Evolutionary conservation across 2,329 filamentous ascomycete species (phyloP).

Genomic region (Penicillium hordei): DNA sequence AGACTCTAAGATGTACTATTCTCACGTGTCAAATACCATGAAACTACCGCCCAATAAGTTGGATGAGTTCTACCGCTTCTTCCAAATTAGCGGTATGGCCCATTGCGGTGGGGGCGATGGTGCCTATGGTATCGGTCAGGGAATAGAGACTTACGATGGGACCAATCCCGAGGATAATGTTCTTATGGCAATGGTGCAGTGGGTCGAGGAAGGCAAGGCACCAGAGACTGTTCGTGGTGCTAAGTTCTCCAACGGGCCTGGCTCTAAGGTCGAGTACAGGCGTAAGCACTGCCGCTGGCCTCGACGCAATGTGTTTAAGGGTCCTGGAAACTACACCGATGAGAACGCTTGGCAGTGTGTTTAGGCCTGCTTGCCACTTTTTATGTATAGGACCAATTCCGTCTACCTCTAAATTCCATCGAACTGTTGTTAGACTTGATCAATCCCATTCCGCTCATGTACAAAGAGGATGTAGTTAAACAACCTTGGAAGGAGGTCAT

Average conservation of each 20-base stretch:
- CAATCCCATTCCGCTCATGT: too few relatives aligned
- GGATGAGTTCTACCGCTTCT: conserved; percentile 50
- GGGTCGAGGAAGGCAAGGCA: conserved; percentile 49
- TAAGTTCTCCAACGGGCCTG: conserved; percentile 45
- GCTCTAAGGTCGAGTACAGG: conserved; percentile 43
- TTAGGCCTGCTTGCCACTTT: conserved; percentile 7
- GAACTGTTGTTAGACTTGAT: too few relatives aligned
- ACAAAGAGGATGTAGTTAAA: neutral
- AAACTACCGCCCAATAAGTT: conserved; percentile 31
- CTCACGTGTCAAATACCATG: conserved; percentile 44
- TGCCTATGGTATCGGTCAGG: conserved; percentile 45
- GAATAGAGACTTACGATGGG: conserved; percentile 18
- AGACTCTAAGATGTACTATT: conserved; percentile 54
- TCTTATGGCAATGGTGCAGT: conserved; percentile 50
- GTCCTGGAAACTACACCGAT: conserved; percentile 35
- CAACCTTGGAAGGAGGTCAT: conserved; percentile 5
- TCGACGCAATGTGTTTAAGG: conserved; percentile 33
- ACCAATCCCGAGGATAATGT: conserved; percentile 47
- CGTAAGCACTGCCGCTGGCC: conserved; percentile 50
- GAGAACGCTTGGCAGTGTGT: conserved; percentile 38
- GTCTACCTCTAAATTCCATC: neutral
- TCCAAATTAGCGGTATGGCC: conserved; percentile 55
- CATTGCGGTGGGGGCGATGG: conserved; percentile 51
- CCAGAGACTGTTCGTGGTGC: conserved; percentile 45
- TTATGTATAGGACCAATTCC: neutral